Percentiles rank a stretch among this genome's conserved stretches.
Evolutionary conservation across 2,329 filamentous ascomycete species (phyloP).

Genomic region (Claviceps maximensis): DNA sequence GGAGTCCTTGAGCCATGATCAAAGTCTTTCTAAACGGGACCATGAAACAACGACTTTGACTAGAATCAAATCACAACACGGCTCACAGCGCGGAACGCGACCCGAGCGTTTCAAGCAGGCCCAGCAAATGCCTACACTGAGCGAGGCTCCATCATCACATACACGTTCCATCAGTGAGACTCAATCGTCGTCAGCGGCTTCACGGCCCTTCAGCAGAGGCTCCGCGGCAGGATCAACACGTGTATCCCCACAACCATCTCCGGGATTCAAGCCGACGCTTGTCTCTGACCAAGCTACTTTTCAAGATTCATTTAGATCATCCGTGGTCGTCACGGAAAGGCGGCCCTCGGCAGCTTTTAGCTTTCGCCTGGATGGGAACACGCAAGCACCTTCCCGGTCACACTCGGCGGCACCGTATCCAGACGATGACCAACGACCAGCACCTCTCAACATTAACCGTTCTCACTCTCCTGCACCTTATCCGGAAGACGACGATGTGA

Average conservation of each 20-base stretch:
- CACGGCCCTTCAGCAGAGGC: slow-evolving; percentile 4
- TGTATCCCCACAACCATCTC: slow-evolving; percentile 29
- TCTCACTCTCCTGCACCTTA: slow-evolving; percentile 38
- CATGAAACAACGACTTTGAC: slow-evolving; percentile 86
- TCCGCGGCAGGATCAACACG: slow-evolving; percentile 17
- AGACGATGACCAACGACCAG: slow-evolving; percentile 45
- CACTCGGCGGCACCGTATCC: slow-evolving; percentile 57
- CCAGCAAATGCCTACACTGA: slow-evolving; percentile 35
- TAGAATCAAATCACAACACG: slow-evolving; percentile 72
- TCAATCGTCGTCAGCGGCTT: slow-evolving; percentile 8
- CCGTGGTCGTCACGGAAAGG: slow-evolving; percentile 23
- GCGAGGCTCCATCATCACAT: slow-evolving; percentile 22
- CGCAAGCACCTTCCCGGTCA: slow-evolving; percentile 24
- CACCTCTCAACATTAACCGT: slow-evolving; percentile 30
- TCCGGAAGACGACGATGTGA: slow-evolving; percentile 39
- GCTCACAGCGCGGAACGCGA: slow-evolving; percentile 49
- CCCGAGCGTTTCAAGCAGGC: slow-evolving; percentile 45
- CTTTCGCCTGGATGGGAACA: slow-evolving; percentile 30
- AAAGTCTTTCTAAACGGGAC: slow-evolving; percentile 76
- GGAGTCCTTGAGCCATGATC: slow-evolving; percentile 70
- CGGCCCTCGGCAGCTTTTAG: slow-evolving; percentile 35
- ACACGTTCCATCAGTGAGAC: slow-evolving; percentile 15
- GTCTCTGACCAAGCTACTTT: slow-evolving; percentile 28
- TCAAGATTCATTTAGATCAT: slow-evolving; percentile 32
- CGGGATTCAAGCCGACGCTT: slow-evolving; percentile 23